A percentile compares a stretch with the other conserved stretches of the same genome.
Conservation (phyloP, 1,139 yeast genomes). For the Diutina mesorugosa region DNA sequence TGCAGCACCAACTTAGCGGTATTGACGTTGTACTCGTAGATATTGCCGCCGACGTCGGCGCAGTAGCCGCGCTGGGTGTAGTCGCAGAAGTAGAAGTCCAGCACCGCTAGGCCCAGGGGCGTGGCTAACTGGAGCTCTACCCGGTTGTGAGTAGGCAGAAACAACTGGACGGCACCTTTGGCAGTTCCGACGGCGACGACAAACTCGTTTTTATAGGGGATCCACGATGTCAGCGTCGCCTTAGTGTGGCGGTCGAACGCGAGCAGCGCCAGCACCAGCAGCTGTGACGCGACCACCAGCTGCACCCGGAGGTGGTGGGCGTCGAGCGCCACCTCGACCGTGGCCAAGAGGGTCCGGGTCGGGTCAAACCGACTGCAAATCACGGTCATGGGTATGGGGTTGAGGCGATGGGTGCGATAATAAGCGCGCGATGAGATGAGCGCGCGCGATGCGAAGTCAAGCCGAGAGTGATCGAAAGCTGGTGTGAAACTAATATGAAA, state of each 20-base stretch:
- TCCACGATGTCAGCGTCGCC: constrained; percentile 49
- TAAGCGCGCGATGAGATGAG: not conserved
- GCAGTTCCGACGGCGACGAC: constrained; percentile 54
- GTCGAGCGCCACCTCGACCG: constrained; percentile 60
- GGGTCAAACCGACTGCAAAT: constrained; percentile 29
- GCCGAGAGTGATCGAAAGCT: not conserved
- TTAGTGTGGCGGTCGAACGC: constrained; percentile 43
- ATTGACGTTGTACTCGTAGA: constrained; percentile 52
- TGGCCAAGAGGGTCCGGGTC: constrained; percentile 47
- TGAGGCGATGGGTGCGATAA: not conserved
- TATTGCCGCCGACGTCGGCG: constrained; percentile 47
- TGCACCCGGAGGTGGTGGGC: constrained; percentile 61
- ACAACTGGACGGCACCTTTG: constrained; percentile 52
- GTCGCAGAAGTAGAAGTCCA: constrained; percentile 35
- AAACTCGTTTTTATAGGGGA: constrained; percentile 18
- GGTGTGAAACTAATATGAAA: no score
- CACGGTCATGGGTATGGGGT: not conserved
- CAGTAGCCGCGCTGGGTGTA: constrained; percentile 42
- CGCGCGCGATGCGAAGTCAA: not conserved
- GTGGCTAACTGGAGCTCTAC: constrained; percentile 38
- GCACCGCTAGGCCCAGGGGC: constrained; percentile 38
- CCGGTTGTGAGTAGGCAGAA: constrained; percentile 54
- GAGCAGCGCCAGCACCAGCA: constrained; percentile 26
- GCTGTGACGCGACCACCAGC: constrained; percentile 27
- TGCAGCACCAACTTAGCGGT: constrained; percentile 26